These are phyloP conservation scores for Phytophthora citricola DNA, from an alignment of 352 stramenopile species.

Conservation along the genomic window DNA sequence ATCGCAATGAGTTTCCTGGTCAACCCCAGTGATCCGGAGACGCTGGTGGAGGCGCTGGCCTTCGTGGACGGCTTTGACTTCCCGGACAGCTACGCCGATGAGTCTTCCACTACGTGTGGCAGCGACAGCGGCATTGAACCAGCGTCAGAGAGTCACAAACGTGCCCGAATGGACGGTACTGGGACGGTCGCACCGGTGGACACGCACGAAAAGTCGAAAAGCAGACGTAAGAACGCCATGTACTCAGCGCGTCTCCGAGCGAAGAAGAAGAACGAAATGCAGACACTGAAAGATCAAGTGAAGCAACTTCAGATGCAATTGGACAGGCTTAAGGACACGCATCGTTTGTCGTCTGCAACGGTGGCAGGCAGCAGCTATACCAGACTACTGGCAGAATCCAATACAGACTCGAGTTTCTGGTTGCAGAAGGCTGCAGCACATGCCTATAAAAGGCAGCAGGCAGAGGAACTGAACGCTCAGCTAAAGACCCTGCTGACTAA, in stretches of 20 bases:
- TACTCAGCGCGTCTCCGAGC: constrained; percentile 27
- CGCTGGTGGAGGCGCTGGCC: constrained; percentile 32
- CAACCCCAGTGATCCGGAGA: constrained; percentile 11
- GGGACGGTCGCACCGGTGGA: background rate
- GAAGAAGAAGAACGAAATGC: constrained; percentile 37
- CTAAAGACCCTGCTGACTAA: constrained; percentile 21
- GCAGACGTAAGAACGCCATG: constrained; percentile 25
- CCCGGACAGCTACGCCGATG: constrained; percentile 4
- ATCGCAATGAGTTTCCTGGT: constrained; percentile 26
- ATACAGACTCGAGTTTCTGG: constrained; percentile 9
- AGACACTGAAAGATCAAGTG: constrained; percentile 24
- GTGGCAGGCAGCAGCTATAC: background rate
- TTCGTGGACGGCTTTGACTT: constrained; percentile 39
- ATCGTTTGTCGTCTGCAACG: background rate
- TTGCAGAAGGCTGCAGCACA: constrained; percentile 19
- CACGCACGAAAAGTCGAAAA: constrained; percentile 19
- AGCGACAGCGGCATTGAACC: constrained; percentile 3
- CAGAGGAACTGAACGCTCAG: constrained; percentile 24
- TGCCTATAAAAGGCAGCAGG: constrained; percentile 19
- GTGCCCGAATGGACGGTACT: background rate
- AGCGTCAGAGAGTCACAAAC: constrained; percentile 9
- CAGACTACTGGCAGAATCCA: background rate
- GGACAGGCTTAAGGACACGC: constrained; percentile 21
- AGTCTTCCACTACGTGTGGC: background rate
- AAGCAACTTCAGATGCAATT: constrained; percentile 28